Evolutionary conservation across 176 grass and related monocot genomes (phyloP).

Genomic region (Canna indica): DNA sequence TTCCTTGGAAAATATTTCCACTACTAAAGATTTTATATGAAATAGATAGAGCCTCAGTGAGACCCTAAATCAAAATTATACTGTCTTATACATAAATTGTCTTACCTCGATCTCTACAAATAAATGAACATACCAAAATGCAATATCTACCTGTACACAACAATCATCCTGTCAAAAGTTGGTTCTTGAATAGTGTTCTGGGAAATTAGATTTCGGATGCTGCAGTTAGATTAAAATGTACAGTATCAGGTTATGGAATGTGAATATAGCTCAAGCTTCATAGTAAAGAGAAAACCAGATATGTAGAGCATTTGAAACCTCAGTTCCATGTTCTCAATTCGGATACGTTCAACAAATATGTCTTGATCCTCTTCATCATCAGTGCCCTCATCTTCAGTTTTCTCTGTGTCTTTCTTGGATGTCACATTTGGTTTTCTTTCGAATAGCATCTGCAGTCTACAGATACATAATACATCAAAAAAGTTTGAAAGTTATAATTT

Average conservation of each 20-base stretch:
- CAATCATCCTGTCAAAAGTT: conserved; percentile 93
- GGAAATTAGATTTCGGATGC: conserved; percentile 52
- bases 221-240: conserved; percentile 15
- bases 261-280: conserved; percentile 6
- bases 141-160: conserved; percentile 62
- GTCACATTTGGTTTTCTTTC: conserved; percentile 24
- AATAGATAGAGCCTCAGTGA: too few species aligned
- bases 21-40: not conserved
- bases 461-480: not conserved
- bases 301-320: conserved; percentile 33
- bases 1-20: too few species aligned
- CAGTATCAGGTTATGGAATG: not conserved
- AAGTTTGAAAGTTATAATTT: not conserved
- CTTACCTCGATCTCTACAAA: not conserved
- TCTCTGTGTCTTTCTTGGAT: conserved; percentile 46
- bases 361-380: conserved; percentile 37
- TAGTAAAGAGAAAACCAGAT: not conserved
- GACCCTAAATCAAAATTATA: too few species aligned
- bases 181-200: conserved; percentile 81
- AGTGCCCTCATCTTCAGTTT: conserved; percentile 43
- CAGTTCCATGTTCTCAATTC: conserved; percentile 81
- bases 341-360: conserved; percentile 60
- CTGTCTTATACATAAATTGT: not conserved
- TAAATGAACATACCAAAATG: not conserved
- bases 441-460: conserved; percentile 59